Conservation (phyloP, 176 grass and related monocot species). For the Triticum turgidum region DNA sequence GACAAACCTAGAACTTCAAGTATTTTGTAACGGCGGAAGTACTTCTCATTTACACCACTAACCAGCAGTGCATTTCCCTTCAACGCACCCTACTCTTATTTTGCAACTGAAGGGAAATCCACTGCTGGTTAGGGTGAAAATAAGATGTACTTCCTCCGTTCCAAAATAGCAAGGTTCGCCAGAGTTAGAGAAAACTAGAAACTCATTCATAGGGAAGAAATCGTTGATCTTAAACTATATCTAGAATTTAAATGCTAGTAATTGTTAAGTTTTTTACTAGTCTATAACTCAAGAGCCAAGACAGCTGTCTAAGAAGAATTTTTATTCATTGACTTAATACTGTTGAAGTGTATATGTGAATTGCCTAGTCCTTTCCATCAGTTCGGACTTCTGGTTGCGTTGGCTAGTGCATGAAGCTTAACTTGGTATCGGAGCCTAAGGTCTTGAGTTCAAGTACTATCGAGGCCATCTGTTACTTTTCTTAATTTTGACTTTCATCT, state of each 20-base stretch:
- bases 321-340: neutral
- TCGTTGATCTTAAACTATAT: neutral
- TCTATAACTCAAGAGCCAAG: neutral
- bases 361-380: no score
- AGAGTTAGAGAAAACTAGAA: neutral
- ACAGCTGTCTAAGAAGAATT: neutral
- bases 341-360: no score
- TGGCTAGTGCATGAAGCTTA: neutral
- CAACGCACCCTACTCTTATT: neutral
- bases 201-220: neutral
- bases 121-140: neutral
- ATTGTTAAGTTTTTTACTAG: neutral
- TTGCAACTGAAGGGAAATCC: neutral
- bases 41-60: neutral
- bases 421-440: neutral
- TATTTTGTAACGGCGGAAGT: neutral
- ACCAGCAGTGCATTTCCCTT: neutral
- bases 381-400: no score
- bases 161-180: neutral
- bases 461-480: neutral
- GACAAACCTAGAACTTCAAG: neutral
- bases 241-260: slow-evolving; percentile 1
- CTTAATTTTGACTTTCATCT: slow-evolving; percentile 23
- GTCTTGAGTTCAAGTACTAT: no score
- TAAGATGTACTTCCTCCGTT: neutral